Conservation (phyloP, 2,329 filamentous ascomycete species). For the Byssothecium circinans region DNA sequence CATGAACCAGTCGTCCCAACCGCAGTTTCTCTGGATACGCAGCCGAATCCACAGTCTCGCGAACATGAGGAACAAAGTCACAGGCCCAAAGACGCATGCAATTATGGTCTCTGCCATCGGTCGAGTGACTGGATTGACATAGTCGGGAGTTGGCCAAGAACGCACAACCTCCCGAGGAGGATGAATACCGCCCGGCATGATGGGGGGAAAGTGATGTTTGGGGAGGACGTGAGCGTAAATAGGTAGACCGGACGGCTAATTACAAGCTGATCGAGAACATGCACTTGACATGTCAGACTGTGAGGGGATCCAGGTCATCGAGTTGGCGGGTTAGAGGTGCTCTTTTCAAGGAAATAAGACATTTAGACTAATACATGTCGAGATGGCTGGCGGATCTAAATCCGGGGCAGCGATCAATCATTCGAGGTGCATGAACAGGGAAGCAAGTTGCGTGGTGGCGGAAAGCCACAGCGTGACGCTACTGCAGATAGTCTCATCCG, state of each 20-base stretch:
- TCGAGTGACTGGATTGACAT: constrained; percentile 22
- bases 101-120: constrained; percentile 22
- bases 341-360: no score
- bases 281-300: no score
- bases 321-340: no score
- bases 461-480: no score
- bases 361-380: no score
- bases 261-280: background rate
- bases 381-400: no score
- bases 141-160: constrained; percentile 30
- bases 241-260: background rate
- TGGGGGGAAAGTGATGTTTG: background rate
- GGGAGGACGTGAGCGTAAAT: background rate
- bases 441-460: no score
- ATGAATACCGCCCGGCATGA: constrained; percentile 36
- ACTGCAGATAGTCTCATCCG: no score
- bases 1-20: constrained; percentile 37
- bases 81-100: constrained; percentile 24
- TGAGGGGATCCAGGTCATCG: no score
- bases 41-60: constrained; percentile 34
- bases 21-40: constrained; percentile 25
- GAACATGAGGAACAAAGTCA: constrained; percentile 26
- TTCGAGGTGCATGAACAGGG: no score
- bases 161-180: constrained; percentile 27
- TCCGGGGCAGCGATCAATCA: no score